Percentiles rank a stretch among this genome's conserved stretches.
Evolutionary conservation across 2,329 filamentous ascomycete genomes (phyloP).

Genomic region (Verticillium nonalfalfae): DNA sequence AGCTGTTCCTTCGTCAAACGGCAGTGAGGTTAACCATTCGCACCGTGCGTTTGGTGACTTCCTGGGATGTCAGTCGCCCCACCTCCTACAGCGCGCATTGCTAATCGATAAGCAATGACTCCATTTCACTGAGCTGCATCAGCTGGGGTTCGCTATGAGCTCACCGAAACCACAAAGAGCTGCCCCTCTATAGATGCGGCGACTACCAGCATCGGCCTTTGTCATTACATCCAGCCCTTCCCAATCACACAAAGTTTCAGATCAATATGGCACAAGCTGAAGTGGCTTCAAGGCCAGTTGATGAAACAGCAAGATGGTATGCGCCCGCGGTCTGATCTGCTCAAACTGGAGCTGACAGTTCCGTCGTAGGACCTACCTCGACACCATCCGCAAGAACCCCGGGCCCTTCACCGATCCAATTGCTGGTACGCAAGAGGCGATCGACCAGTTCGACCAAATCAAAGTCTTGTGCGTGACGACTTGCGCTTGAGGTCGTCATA

Average conservation of each 20-base stretch:
- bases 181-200: not conserved
- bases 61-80: not conserved
- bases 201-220: not conserved
- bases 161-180: not conserved
- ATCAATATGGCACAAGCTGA: not conserved
- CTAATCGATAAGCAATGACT: not conserved
- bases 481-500: not conserved
- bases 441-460: constrained; percentile 56
- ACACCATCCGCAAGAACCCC: constrained; percentile 67
- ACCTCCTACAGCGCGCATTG: not conserved
- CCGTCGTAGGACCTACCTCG: constrained; percentile 66
- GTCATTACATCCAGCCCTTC: not conserved
- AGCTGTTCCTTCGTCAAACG: too few species aligned
- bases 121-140: not conserved
- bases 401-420: constrained; percentile 77
- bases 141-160: not conserved
- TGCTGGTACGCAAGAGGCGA: constrained; percentile 42
- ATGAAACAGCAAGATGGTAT: constrained; percentile 11
- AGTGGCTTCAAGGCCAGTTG: not conserved
- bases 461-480: constrained; percentile 62
- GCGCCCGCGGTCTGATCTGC: not conserved
- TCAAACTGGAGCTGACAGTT: not conserved
- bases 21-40: not conserved
- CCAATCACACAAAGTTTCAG: not conserved
- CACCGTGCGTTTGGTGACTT: not conserved